Conservation (phyloP, 805 yeast species). For the Schizosaccharomyces japonicus region DNA sequence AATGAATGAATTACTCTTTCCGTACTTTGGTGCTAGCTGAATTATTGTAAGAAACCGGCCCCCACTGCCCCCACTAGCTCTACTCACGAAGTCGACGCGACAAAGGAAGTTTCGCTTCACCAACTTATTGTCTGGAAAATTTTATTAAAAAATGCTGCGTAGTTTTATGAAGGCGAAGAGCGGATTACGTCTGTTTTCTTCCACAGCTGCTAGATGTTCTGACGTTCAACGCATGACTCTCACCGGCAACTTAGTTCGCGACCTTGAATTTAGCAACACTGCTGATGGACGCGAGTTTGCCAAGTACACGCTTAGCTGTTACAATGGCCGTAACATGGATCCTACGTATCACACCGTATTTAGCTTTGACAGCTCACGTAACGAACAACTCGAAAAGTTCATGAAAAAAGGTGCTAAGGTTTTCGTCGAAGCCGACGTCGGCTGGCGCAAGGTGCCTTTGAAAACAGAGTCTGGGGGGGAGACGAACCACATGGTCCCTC, state of each 20-base stretch:
- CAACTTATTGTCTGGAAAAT: too few species aligned
- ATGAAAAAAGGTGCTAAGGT: not conserved
- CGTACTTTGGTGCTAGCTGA: too few species aligned
- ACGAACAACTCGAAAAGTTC: not conserved
- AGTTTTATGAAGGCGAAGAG: too few species aligned
- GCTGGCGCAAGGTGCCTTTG: too few species aligned
- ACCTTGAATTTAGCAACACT: not conserved
- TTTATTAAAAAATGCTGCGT: too few species aligned
- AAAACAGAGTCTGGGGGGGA: too few species aligned
- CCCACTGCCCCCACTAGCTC: too few species aligned
- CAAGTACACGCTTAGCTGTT: not conserved
- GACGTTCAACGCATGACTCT: not conserved
- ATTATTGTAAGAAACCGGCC: too few species aligned
- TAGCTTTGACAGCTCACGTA: not conserved
- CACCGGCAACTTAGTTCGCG: not conserved
- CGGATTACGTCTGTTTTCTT: not conserved
- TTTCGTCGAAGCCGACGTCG: not conserved
- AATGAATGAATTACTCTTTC: too few species aligned
- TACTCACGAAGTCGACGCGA: too few species aligned
- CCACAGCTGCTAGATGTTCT: not conserved
- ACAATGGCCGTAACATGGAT: not conserved
- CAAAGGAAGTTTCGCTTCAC: too few species aligned
- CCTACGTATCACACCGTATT: not conserved
- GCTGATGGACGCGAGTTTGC: not conserved
- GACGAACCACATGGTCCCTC: too few species aligned